Evolutionary conservation across 2,329 filamentous ascomycete species (phyloP), one percentile per base, ranked within the genome.

Genomic region (Botrytis aclada): DNA sequence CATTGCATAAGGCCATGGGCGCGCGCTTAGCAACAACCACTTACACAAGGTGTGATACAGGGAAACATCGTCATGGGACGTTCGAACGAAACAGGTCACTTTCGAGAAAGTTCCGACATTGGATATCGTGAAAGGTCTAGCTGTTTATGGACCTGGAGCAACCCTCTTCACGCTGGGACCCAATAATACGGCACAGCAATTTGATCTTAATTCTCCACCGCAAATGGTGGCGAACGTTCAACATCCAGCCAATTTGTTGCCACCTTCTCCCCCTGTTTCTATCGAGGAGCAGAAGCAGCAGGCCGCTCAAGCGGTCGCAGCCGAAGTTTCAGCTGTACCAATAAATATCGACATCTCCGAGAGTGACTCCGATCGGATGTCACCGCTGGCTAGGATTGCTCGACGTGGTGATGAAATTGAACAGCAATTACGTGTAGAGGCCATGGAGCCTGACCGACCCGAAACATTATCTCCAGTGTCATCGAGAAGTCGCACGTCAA

Each of bases 71-170:
- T 92, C 94, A 73, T 99, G 96, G 95, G 96, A 99, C 85, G 96
- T 99, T 62, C 89, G 95, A 76, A 99, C 96, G n/a, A 98, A 98
- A 81, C 92, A 97, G 80, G 94, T 99, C 77, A 95, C 94, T 4
- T 97, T 90, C 82, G 95, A 98, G 79, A 88, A 89, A 73, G 93
- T 98, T 72, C 94, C 95, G 9, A 98, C 94, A 1, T 86, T 95
- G 10, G 91, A 96, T 54, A 90, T 92, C 76, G 88, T 98, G 73
- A 88, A 89, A 75, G 95, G 93, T 25, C 87, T 99, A 61, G 92
- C 95, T 62, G 92, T 95, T 74, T 97, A 96, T 81, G 96, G 95
- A 1, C 92, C 95, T 0, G 94, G 92, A 10, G 95, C 95, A n/a
- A 93, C 89, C 10, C 87, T 99, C 37, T 99, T 99, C 83, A 98